Evolutionary conservation across 2,329 filamentous ascomycete species (phyloP).

Genomic region (Penicillium sp.): DNA sequence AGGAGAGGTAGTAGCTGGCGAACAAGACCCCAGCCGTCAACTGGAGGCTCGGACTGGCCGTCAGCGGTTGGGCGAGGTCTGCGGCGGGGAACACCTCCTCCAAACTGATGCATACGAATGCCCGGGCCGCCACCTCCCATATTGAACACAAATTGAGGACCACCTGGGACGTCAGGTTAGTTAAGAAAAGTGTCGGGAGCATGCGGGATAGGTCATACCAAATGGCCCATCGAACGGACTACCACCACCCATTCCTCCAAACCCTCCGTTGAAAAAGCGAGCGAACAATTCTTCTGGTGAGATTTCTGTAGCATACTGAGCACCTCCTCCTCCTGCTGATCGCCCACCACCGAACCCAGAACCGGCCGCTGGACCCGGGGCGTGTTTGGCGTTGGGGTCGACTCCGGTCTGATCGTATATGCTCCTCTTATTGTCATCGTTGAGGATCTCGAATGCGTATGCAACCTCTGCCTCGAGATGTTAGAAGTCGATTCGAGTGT

Average conservation of each 20-base stretch:
- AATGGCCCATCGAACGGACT: conserved; percentile 57
- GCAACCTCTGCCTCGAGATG: conserved; percentile 65
- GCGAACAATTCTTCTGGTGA: conserved; percentile 96
- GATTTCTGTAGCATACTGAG: conserved; percentile 85
- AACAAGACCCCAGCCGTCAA: conserved; percentile 54
- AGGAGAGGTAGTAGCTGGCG: conserved; percentile 83
- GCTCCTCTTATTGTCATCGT: conserved; percentile 87
- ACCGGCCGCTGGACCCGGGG: conserved; percentile 46
- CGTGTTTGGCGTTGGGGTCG: conserved; percentile 87
- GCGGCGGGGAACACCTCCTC: conserved; percentile 71
- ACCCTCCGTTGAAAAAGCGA: conserved; percentile 84
- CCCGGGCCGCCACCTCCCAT: conserved; percentile 86
- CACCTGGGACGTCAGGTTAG: conserved; percentile 43
- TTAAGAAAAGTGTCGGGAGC: background rate
- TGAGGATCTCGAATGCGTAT: conserved; percentile 86
- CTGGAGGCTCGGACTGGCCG: conserved; percentile 49
- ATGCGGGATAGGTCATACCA: conserved; percentile 47
- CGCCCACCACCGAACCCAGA: conserved; percentile 47
- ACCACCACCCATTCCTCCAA: conserved; percentile 51
- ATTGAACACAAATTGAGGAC: conserved; percentile 92
- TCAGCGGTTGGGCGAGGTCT: conserved; percentile 66
- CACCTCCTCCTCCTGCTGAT: conserved; percentile 47
- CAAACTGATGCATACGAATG: conserved; percentile 93
- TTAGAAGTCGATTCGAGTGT: background rate
- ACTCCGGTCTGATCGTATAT: conserved; percentile 87